phyloP scores from a whole-genome alignment of 805 yeast genomes.

The Debaryomyces prosopidis region DNA sequence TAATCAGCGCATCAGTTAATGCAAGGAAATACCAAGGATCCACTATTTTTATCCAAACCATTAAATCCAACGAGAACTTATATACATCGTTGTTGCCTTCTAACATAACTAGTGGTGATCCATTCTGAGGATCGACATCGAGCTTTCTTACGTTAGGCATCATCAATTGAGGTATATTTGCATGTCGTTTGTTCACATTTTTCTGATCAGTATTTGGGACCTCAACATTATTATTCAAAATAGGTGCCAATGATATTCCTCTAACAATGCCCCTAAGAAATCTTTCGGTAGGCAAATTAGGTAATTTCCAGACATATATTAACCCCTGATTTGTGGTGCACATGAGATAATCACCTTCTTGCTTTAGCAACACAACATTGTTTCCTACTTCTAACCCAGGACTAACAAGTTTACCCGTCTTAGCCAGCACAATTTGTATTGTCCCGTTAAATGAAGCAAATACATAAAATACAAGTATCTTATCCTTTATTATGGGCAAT shows the following conservation, averaged over 20 bases:
- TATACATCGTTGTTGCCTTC: conserved; percentile 36
- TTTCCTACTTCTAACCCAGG: conserved; percentile 57
- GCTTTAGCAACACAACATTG: conserved; percentile 39
- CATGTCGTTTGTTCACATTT: background rate
- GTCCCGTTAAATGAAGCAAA: conserved; percentile 62
- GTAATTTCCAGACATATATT: conserved; percentile 52
- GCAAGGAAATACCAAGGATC: conserved; percentile 44
- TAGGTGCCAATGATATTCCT: conserved; percentile 54
- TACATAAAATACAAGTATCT: conserved; percentile 45
- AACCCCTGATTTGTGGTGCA: conserved; percentile 53
- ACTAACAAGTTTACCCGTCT: conserved; percentile 44
- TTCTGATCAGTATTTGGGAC: conserved; percentile 7
- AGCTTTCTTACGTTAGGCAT: conserved; percentile 20
- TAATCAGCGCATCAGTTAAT: background rate
- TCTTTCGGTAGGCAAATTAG: conserved; percentile 8
- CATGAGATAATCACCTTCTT: conserved; percentile 33
- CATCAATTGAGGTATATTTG: background rate
- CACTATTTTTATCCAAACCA: conserved; percentile 47
- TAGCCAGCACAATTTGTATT: conserved; percentile 44
- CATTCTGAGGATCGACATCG: conserved; percentile 36
- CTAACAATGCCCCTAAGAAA: conserved; percentile 30
- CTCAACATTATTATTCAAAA: conserved; percentile 38
- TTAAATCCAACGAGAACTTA: conserved; percentile 41
- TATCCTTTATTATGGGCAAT: conserved; percentile 34
- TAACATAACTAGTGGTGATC: conserved; percentile 44